Conservation (phyloP, 2,329 filamentous ascomycete genomes). For the Fusarium burgessii region DNA sequence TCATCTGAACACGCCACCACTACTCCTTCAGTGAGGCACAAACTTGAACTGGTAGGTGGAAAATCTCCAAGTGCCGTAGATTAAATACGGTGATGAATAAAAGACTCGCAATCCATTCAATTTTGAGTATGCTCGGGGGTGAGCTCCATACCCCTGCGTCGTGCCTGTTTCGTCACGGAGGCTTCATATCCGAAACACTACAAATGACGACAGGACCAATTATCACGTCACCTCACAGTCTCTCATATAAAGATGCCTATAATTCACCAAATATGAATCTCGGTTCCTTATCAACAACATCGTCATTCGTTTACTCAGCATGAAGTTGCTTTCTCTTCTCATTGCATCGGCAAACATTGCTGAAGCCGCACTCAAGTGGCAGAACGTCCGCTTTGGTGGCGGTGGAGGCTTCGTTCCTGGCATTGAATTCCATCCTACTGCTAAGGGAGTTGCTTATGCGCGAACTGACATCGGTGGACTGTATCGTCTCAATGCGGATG, state of each 20-base stretch:
- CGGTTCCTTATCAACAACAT: rapidly evolving
- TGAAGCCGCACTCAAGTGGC: conserved; percentile 28
- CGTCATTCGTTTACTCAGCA: not conserved
- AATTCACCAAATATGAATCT: not conserved
- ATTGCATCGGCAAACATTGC: conserved; percentile 14
- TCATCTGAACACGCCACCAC: not conserved
- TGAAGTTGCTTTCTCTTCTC: conserved; percentile 27
- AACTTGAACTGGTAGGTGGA: not conserved
- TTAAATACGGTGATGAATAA: not conserved
- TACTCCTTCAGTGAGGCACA: not conserved
- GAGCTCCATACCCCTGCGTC: not conserved
- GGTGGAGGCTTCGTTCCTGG: conserved; percentile 33
- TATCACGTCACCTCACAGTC: not conserved
- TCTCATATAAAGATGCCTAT: not conserved
- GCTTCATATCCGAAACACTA: conserved; percentile 9
- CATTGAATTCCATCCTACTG: conserved; percentile 37
- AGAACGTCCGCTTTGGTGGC: conserved; percentile 36
- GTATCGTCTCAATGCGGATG: conserved; percentile 35
- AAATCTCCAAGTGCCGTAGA: not conserved
- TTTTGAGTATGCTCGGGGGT: not conserved
- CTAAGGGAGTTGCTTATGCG: conserved; percentile 34
- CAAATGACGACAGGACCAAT: not conserved
- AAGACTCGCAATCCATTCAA: not conserved
- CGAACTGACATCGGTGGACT: conserved; percentile 37
- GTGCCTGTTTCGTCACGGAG: conserved; percentile 16